A percentile compares a stretch with the other conserved stretches of the same genome.
These are phyloP conservation scores for Rhamnella rubrinervis DNA, from an alignment of 331 rosid species.

Conservation along the genomic window DNA sequence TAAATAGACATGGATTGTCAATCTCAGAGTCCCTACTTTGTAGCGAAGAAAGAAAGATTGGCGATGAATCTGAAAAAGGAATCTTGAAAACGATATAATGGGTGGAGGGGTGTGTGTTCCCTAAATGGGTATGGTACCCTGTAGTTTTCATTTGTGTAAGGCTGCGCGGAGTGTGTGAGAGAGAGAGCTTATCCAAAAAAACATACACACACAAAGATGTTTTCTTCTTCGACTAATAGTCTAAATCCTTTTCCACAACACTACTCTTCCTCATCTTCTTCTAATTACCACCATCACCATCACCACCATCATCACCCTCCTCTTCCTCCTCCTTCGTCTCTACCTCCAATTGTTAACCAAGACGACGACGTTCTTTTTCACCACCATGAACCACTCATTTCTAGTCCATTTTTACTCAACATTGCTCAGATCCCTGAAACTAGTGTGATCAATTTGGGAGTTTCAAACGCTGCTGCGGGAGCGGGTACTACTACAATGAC, in stretches of 20 bases:
- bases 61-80: not conserved
- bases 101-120: not conserved
- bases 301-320: not conserved
- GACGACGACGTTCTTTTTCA: constrained; percentile 10
- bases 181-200: not conserved
- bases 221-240: constrained; percentile 12
- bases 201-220: constrained; percentile 11
- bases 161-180: not conserved
- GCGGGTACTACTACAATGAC: not conserved
- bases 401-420: constrained; percentile 6
- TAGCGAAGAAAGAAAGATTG: not conserved
- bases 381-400: constrained; percentile 11
- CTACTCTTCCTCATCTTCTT: constrained; percentile 21
- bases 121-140: not conserved
- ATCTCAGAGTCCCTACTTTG: not conserved
- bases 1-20: not conserved
- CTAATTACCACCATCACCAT: not conserved
- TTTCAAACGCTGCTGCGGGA: not conserved
- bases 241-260: constrained; percentile 23
- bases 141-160: too few species aligned
- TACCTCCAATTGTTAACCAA: constrained; percentile 6
- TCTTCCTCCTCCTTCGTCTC: constrained; percentile 7
- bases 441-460: constrained; percentile 15
- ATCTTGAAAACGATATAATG: constrained; percentile 18
- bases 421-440: constrained; percentile 5